Evolutionary conservation across 768 basidiomycete genomes (phyloP).

Genomic region (Strobilomyces dryophilus): DNA sequence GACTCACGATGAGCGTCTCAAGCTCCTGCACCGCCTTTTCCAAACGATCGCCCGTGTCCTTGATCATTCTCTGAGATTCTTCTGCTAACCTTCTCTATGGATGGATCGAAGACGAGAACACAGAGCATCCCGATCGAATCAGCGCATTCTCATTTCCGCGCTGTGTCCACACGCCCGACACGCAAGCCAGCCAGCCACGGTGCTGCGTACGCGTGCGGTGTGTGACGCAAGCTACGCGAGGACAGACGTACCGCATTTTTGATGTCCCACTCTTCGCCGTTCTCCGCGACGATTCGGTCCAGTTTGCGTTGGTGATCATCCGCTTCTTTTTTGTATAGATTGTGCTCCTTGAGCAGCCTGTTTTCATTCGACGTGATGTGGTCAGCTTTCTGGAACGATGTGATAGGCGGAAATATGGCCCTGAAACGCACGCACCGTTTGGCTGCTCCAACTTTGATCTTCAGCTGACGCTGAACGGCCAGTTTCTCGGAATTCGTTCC

Average conservation of each 20-base stretch:
- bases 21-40: conserved; percentile 61
- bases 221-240: conserved; percentile 8
- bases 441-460: conserved; percentile 68
- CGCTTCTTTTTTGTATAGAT: conserved; percentile 62
- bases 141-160: conserved; percentile 28
- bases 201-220: neutral
- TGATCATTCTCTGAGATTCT: conserved; percentile 80
- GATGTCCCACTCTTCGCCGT: conserved; percentile 71
- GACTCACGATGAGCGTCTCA: conserved; percentile 62
- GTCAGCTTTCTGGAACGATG: conserved; percentile 6
- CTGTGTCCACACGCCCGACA: conserved; percentile 19
- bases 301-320: conserved; percentile 53
- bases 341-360: conserved; percentile 68
- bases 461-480: conserved; percentile 60
- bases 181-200: conserved; percentile 11
- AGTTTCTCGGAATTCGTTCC: conserved; percentile 16
- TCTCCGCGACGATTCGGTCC: conserved; percentile 58
- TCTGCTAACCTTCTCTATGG: conserved; percentile 60
- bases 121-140: conserved; percentile 13
- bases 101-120: conserved; percentile 12
- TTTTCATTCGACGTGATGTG: conserved; percentile 9
- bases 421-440: conserved; percentile 47
- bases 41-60: conserved; percentile 59
- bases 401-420: conserved; percentile 14
- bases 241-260: conserved; percentile 60